Base-by-base conservation (phyloP, 202 grass and related monocot genomes). In the Brachypodium distachyon region DNA sequence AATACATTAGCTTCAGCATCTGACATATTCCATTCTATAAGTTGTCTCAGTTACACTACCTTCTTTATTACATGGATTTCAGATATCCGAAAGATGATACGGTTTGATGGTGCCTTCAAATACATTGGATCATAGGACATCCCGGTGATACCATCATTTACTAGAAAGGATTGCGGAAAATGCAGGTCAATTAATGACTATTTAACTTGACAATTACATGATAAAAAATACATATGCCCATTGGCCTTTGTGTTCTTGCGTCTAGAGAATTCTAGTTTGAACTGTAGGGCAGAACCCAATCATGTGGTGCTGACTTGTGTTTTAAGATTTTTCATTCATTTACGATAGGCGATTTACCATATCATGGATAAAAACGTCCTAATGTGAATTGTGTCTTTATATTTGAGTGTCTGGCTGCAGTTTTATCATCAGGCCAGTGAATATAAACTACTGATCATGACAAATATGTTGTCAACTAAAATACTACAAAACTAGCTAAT, bases 191-290 rank as follows among this genome's bases (percentile, higher is more conserved):
- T 33, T 36, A 53, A n/a, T 19, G 73, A 21, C 4, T 39, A 14
- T 9, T n/a, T 83, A 74, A 67, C 65, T 86, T 86, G 49, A 33
- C 73, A 53, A 44, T 69, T 18, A 84, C 72, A n/a, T n/a, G n/a
- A n/a, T n/a, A n/a, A n/a, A n/a, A n/a, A n/a, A n/a, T n/a, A n/a
- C n/a, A n/a, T 58, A 59, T 70, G 25, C 84, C 77, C 2, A 67
- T 4, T 18, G 22, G 27, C 47, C 28, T 78, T 76, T 19, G 83
- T 82, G 41, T 80, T 81, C 59, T 74, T 82, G 62, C 49, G 84
- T 60, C 68, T 77, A 11, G 40, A 75, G 22, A 60, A 53, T 40
- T 73, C 69, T 43, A 87, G 52, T 37, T 40, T 94, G 12, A 90
- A 65, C 51, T 76, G 42, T 48, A 55, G 57, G 12, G n/a, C n/a